These are phyloP conservation scores for Xylariomycetidae sp. DNA, from an alignment of 2,329 filamentous ascomycete genomes.

Conservation along the genomic window DNA sequence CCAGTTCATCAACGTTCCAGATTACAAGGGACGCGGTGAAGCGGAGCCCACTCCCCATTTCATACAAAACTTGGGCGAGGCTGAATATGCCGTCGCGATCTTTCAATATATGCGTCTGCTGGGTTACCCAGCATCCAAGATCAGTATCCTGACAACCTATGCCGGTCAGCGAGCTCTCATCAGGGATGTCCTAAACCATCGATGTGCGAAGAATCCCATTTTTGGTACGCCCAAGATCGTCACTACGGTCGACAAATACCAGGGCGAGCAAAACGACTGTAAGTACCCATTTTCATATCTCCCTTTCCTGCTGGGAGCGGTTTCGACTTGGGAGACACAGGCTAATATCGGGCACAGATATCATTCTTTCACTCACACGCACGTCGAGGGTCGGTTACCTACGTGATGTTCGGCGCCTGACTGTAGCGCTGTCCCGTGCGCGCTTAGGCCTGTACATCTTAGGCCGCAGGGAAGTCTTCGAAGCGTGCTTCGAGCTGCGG, in stretches of 20 bases:
- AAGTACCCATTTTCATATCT: constrained; percentile 34
- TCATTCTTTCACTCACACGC: constrained; percentile 87
- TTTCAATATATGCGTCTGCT: constrained; percentile 97
- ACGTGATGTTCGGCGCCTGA: constrained; percentile 86
- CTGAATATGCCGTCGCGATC: constrained; percentile 91
- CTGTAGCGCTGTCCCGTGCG: constrained; percentile 88
- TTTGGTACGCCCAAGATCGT: constrained; percentile 88
- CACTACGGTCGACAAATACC: constrained; percentile 96
- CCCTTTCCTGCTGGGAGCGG: constrained; percentile 1
- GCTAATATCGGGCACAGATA: constrained; percentile 53
- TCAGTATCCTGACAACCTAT: constrained; percentile 89
- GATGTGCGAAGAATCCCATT: constrained; percentile 74
- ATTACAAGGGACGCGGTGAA: constrained; percentile 89
- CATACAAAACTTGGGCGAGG: constrained; percentile 92
- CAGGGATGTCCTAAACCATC: constrained; percentile 74
- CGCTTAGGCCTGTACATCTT: constrained; percentile 88
- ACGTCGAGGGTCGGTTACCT: constrained; percentile 88
- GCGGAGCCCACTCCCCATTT: constrained; percentile 88
- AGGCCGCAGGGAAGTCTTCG: constrained; percentile 81
- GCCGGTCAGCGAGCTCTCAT: constrained; percentile 87
- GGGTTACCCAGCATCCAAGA: constrained; percentile 77
- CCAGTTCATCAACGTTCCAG: constrained; percentile 91
- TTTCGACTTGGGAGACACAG: constrained; percentile 5
- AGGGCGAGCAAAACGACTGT: constrained; percentile 99
- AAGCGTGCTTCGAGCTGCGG: constrained; percentile 79